Base-by-base conservation (phyloP, 805 yeast genomes). In the Schwanniomyces vanrijiae region DNA sequence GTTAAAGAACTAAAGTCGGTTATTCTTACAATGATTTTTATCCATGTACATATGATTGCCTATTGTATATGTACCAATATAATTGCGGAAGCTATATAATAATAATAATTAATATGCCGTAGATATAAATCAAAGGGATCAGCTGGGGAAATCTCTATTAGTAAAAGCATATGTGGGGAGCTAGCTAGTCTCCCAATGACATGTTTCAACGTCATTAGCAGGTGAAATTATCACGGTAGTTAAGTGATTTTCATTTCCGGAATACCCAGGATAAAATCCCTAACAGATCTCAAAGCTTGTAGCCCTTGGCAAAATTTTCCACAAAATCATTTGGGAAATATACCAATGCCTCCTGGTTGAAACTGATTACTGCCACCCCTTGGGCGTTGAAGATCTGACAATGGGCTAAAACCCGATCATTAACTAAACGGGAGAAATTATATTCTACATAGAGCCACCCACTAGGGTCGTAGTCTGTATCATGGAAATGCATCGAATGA, bases 281-380 rank as follows among this genome's bases (percentile, higher is more conserved):
- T 28, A 13, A 13, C 33, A 28, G 25, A 8, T 5, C 25, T n/a
- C 16, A 31, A 11, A 31, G 35, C 35, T 31, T 31, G 20, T 31
- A 31, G 19, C 16, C 19, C 16, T 18, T 31, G 3, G 35, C 35
- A 31, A 14, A 31, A 5, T 31, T 16, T 14, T 31, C 35, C 10
- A 31, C 20, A 18, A 10, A 28, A 9, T n/a, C 24, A 14, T 31
- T 40, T 51, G 26, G 56, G 49, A 60, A 58, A 43, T 55, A 58
- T 2, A 67, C 69, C 47, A 67, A 59, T 3, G 70, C 71, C 51
- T 68, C 72, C 49, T 68, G 72, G 3, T 63, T 65, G 25, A 67
- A 61, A 20, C 60, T 54, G 8, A 69, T 71, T 31, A 66, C 56
- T 19, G 63, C 47, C 39, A 52, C 56, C 9, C 71, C 71, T 13